These are phyloP conservation scores for Brassica balearica DNA, from an alignment of 441 rosid species.

Conservation along the genomic window DNA sequence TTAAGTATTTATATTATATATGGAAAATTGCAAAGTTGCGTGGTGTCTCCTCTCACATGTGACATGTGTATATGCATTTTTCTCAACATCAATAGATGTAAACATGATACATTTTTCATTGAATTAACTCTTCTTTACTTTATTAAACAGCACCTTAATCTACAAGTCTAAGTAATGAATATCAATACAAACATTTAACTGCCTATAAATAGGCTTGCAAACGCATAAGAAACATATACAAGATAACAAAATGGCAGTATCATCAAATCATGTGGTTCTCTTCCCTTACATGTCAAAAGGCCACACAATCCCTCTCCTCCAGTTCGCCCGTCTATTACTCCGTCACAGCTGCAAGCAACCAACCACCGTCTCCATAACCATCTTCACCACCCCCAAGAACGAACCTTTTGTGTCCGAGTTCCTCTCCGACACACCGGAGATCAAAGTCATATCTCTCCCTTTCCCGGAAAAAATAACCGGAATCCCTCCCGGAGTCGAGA, in stretches of 20 bases:
- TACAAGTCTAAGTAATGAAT: neutral
- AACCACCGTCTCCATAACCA: conserved; percentile 49
- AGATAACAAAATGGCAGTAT: neutral
- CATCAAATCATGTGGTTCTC: conserved; percentile 15
- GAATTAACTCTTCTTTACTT: no score
- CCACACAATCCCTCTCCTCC: conserved; percentile 15
- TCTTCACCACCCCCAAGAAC: conserved; percentile 75
- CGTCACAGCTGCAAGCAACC: conserved; percentile 26
- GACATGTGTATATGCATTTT: no score
- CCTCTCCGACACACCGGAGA: conserved; percentile 53
- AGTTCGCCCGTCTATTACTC: conserved; percentile 3
- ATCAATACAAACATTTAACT: neutral
- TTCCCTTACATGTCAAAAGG: conserved; percentile 21
- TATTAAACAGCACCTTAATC: no score
- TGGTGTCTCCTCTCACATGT: no score
- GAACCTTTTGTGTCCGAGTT: conserved; percentile 53
- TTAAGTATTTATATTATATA: no score
- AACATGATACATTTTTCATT: no score
- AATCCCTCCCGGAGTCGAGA: conserved; percentile 64
- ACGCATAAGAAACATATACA: neutral
- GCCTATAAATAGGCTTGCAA: conserved; percentile 8
- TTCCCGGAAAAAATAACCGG: conserved; percentile 56
- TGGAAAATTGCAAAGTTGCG: no score
- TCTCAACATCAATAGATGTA: no score
- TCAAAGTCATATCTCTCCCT: conserved; percentile 51